These are phyloP conservation scores for Logfia minima DNA, from an alignment of 129 eudicot species.

Conservation along the genomic window DNA sequence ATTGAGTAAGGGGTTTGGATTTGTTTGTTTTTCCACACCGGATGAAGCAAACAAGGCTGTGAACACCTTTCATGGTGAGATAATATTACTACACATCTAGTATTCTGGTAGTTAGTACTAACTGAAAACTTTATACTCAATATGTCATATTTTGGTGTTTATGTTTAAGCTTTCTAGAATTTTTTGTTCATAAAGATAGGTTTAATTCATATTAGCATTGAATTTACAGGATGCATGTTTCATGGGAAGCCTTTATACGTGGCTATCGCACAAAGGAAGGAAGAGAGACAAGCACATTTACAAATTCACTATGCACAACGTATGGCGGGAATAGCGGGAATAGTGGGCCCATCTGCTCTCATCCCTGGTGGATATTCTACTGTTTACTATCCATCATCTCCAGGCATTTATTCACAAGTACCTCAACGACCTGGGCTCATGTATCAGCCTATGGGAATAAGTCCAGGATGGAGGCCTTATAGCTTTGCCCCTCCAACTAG, in stretches of 20 bases:
- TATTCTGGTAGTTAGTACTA: background rate
- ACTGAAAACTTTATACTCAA: background rate
- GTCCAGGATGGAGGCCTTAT: conserved; percentile 77
- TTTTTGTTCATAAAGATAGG: too few relatives aligned
- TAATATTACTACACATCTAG: background rate
- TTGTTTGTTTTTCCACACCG: conserved; percentile 81
- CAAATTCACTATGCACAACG: conserved; percentile 61
- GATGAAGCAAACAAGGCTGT: conserved; percentile 82
- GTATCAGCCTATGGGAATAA: conserved; percentile 65
- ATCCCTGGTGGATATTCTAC: conserved; percentile 67
- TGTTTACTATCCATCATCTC: conserved; percentile 55
- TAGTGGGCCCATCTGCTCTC: conserved; percentile 51
- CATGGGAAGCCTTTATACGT: conserved; percentile 78
- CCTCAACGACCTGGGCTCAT: conserved; percentile 61
- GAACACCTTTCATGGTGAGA: conserved; percentile 61
- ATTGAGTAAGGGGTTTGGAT: conserved; percentile 80
- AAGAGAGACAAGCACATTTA: conserved; percentile 73
- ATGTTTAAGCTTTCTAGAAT: too few relatives aligned
- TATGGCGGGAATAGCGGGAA: conserved; percentile 53
- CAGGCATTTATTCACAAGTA: conserved; percentile 55
- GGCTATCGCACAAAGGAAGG: conserved; percentile 93
- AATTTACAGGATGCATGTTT: conserved; percentile 58
- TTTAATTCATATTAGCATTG: background rate
- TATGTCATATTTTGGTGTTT: background rate
- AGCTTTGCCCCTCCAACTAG: conserved; percentile 53